Conservation (phyloP, 106 monocot species). For the Dendrobium huoshanense region DNA sequence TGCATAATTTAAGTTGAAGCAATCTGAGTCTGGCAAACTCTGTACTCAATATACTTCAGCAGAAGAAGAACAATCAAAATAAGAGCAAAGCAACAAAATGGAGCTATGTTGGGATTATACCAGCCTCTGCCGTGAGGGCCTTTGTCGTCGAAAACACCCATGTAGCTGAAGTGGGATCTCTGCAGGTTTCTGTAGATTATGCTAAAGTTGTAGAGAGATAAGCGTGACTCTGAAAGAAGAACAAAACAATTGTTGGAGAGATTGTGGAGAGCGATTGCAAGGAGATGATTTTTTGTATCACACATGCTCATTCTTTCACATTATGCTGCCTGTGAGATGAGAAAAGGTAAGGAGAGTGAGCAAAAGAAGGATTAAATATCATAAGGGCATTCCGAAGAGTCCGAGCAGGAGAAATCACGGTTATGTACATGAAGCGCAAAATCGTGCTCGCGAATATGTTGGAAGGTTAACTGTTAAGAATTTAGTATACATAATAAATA, state of each 20-base stretch:
- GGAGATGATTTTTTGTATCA: conserved; percentile 60
- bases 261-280: conserved; percentile 64
- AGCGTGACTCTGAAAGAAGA: conserved; percentile 61
- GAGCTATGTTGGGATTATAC: conserved; percentile 35
- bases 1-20: conserved; percentile 11
- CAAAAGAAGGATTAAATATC: too few species aligned
- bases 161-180: conserved; percentile 33
- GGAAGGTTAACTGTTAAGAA: too few species aligned
- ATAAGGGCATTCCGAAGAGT: too few species aligned
- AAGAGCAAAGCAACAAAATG: not conserved
- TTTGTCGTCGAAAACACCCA: conserved; percentile 37
- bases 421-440: too few species aligned
- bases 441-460: too few species aligned
- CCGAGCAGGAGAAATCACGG: too few species aligned
- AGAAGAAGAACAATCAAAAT: not conserved
- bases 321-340: conserved; percentile 23
- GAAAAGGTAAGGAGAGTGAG: not conserved
- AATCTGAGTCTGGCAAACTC: not conserved
- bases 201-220: conserved; percentile 22
- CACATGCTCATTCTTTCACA: conserved; percentile 66
- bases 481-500: too few species aligned
- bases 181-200: conserved; percentile 31
- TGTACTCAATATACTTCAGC: not conserved
- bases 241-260: conserved; percentile 55
- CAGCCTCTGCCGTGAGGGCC: conserved; percentile 38